Base-by-base conservation (phyloP, 306 rosid species). In the Vigna nakashimae region DNA sequence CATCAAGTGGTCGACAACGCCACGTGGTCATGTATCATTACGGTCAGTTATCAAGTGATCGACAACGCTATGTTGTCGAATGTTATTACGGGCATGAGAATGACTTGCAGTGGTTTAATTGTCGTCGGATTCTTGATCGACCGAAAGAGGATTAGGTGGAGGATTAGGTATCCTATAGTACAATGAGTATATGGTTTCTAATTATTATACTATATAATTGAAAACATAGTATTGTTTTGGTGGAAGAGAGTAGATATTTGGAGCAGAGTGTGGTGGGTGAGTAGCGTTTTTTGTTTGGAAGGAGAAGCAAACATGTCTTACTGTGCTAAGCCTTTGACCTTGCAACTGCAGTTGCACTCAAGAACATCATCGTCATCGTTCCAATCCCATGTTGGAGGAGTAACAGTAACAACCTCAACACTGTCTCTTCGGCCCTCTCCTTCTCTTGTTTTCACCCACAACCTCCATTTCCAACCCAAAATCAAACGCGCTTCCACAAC, bases 241-340 rank as follows among this genome's bases (percentile, higher is more conserved):
- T 34, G 40, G 40, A 18, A 55, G 60, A 22, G 34, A 56, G 24
- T n/a, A 10, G 45, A 62, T 60, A 71, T 71, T 17, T 49, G 66
- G 16, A 80, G 60, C 42, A 53, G 43, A 53, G 15, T n/a, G 66
- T 26, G 57, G 30, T 64, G 36, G 15, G 22, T 12, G 51, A 30
- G 13, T 42, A 9, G 46, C 13, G 52, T 57, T 65, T 3, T 8
- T 8, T 53, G 55, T 17, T 78, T 43, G 42, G 55, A 66, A 68
- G n/a, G 57, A 5, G 15, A 48, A 22, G 11, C 18, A 51, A 58
- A 22, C 42, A 65, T 79, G 88, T 70, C 77, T 69, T 82, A n/a
- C 65, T 69, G 84, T 42, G 80, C 83, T 26, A 79, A 84, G 49
- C 83, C 86, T 69, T 49, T 89, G 40, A 84, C 82, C 9, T 55